Base-by-base conservation (phyloP, 495 filamentous ascomycete genomes). In the Neurospora cerealis region DNA sequence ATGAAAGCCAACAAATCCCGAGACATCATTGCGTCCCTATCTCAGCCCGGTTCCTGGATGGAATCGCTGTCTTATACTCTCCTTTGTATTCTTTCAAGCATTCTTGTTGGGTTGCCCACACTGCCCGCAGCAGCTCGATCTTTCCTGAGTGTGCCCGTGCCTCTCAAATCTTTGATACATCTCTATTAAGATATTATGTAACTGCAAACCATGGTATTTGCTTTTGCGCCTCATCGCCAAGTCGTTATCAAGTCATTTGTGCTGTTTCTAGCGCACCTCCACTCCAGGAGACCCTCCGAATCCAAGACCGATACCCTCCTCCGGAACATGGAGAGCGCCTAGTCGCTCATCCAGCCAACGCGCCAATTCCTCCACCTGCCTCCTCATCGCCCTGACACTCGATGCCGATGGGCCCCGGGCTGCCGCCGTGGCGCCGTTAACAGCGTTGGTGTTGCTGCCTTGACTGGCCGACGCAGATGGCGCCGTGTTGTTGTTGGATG, bases 351-450 rank as follows among this genome's bases (percentile, higher is more conserved):
- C 84, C 72, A 87, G 75, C 80, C 81, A 83, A 28, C 81, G 78
- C 60, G 83, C 85, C 44, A 87, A 75, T 74, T 86, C 84, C 75
- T 85, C 83, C 46, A 85, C 85, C 39, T 85, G 84, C 42, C 85
- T 77, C 38, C 84, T 75, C 83, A 83, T 81, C 17, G 77, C 79
- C 44, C 81, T 76, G 32, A 82, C 84, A 21, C 74, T 79, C 0
- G 78, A 75, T 24, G 79, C 75, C 3, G 77, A 79, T 7, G 78
- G 75, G 1, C 79, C 81, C 10, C 72, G 66, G 15, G 78, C 75
- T 0, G 77, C 77, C 8, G 76, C 73, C 0, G 79, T 42, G 54
- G 28, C 28, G 1, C 4, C 34, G 54, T 66, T 66, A 9, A 9
- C 54, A 0, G 54, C 28, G 3, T 34, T 66, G 54, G 54, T 9